phyloP scores from a whole-genome alignment of 768 basidiomycete species.

The Tylopilus sp. region DNA sequence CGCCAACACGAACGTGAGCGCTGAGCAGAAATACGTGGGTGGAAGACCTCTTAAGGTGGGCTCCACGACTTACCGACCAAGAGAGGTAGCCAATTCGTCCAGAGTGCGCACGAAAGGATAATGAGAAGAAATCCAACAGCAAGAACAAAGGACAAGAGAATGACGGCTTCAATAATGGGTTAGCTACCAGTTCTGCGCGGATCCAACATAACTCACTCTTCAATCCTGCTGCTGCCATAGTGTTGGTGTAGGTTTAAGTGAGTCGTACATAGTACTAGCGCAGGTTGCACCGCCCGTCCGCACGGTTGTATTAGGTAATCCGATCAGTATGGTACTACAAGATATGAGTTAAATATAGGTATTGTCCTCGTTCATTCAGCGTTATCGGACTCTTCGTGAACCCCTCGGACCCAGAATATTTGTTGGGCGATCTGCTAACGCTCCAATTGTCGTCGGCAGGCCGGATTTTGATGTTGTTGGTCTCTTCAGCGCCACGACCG shows the following conservation, averaged over 20 bases:
- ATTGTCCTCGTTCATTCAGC: neutral
- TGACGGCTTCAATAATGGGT: slow-evolving; percentile 63
- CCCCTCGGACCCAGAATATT: slow-evolving; percentile 34
- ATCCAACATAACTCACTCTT: slow-evolving; percentile 48
- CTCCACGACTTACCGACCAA: slow-evolving; percentile 75
- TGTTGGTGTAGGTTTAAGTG: neutral
- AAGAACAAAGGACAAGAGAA: slow-evolving; percentile 94
- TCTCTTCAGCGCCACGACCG: slow-evolving; percentile 22
- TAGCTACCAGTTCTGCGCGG: neutral
- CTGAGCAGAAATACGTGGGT: slow-evolving; percentile 38
- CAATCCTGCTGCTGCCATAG: slow-evolving; percentile 65
- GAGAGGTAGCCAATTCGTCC: slow-evolving; percentile 95
- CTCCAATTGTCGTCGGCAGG: slow-evolving; percentile 21
- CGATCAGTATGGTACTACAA: neutral
- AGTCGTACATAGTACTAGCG: slow-evolving; percentile 3
- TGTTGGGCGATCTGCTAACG: slow-evolving; percentile 32
- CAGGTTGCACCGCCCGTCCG: too few relatives aligned
- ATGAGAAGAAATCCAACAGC: slow-evolving; percentile 97
- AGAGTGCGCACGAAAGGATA: slow-evolving; percentile 95
- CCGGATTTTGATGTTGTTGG: slow-evolving; percentile 17
- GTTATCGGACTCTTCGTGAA: slow-evolving; percentile 29
- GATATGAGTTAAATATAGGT: slow-evolving; percentile 11
- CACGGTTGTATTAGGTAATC: slow-evolving; percentile 26
- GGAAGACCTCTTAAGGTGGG: neutral
- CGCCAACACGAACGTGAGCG: slow-evolving; percentile 91